Evolutionary conservation across 805 yeast genomes (phyloP).

Genomic region (Barnettozyma vustinii): DNA sequence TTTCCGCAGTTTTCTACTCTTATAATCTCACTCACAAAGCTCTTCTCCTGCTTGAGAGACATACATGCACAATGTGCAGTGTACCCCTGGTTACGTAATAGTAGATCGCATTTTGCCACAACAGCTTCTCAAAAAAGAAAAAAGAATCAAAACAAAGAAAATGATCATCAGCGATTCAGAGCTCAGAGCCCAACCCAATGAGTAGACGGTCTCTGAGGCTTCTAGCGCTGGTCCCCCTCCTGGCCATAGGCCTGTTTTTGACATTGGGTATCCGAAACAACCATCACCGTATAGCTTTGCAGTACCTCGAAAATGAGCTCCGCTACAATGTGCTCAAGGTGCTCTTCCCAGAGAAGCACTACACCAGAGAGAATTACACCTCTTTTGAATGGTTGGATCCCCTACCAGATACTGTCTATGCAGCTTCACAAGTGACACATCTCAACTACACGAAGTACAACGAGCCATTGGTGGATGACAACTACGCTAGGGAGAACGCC

Average conservation of each 20-base stretch:
- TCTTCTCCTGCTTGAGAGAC: neutral
- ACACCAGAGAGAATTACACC: conserved; percentile 19
- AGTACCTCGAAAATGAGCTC: conserved; percentile 16
- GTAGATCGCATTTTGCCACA: too few relatives aligned
- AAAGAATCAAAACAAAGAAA: too few relatives aligned
- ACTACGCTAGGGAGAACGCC: conserved; percentile 42
- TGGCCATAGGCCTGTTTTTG: neutral
- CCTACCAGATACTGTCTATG: conserved; percentile 1
- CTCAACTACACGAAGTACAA: neutral
- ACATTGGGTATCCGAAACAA: conserved; percentile 11
- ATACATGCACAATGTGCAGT: too few relatives aligned
- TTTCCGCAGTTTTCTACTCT: too few relatives aligned
- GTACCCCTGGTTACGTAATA: too few relatives aligned
- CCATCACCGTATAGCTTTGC: conserved; percentile 19
- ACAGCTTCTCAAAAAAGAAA: too few relatives aligned
- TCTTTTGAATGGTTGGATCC: conserved; percentile 12
- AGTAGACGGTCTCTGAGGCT: neutral
- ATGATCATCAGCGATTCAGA: too few relatives aligned
- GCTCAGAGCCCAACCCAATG: neutral
- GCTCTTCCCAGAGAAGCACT: conserved; percentile 22
- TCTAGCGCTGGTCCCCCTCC: neutral
- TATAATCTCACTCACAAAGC: neutral
- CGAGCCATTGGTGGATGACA: neutral
- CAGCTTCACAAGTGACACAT: neutral
- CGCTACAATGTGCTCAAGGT: conserved; percentile 19